Conservation (phyloP, 2,329 filamentous ascomycete genomes). For the Drechslerella dactyloides region DNA sequence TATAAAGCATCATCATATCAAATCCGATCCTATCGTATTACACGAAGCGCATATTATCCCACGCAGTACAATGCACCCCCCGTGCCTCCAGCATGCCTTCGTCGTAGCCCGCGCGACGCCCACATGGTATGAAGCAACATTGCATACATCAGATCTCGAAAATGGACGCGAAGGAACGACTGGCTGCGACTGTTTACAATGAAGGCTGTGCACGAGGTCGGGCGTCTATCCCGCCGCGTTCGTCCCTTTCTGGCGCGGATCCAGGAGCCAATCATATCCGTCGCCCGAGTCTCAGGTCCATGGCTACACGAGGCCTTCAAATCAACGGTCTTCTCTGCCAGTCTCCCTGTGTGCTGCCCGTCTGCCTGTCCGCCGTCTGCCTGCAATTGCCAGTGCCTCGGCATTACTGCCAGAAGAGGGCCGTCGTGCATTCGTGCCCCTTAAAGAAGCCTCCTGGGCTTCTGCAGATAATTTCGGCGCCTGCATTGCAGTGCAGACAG, state of each 20-base stretch:
- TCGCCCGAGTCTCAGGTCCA: neutral
- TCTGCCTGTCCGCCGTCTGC: neutral
- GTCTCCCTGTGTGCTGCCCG: too few relatives aligned
- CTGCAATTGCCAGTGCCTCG: neutral
- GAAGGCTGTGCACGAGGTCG: neutral
- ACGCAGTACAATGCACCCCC: too few relatives aligned
- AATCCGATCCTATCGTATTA: too few relatives aligned
- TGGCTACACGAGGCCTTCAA: neutral
- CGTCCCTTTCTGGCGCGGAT: conserved; percentile 1
- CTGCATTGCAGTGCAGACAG: neutral
- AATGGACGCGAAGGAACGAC: neutral
- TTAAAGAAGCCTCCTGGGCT: neutral
- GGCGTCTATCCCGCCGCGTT: conserved; percentile 1
- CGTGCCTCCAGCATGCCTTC: too few relatives aligned
- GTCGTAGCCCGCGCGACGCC: too few relatives aligned
- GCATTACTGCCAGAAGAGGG: neutral
- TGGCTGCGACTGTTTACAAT: conserved; percentile 4
- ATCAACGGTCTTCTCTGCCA: too few relatives aligned
- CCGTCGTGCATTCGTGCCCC: neutral
- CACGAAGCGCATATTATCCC: too few relatives aligned
- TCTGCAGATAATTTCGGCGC: neutral
- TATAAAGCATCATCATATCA: too few relatives aligned
- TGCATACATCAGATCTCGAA: neutral
- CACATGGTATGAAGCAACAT: too few relatives aligned
- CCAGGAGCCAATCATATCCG: neutral